A percentile compares a stretch with the other conserved stretches of the same genome.
phyloP scores from a whole-genome alignment of 164 flowering plant genomes.

The Vitis labrusca region DNA sequence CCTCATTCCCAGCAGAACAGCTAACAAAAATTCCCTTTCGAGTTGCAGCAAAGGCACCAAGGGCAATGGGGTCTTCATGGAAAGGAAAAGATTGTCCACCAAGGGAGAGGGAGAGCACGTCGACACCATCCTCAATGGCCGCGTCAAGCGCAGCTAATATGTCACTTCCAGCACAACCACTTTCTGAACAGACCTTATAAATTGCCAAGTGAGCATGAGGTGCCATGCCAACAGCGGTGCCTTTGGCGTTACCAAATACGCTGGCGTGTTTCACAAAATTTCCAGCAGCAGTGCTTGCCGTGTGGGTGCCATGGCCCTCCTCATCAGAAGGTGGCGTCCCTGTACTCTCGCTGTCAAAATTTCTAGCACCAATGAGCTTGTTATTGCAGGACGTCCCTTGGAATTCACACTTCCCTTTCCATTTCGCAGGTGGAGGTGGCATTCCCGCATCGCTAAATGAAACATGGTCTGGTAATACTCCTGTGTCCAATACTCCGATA shows the following conservation, averaged over 20 bases:
- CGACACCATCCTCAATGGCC: conserved; percentile 34
- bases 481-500: conserved; percentile 41
- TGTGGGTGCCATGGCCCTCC: conserved; percentile 30
- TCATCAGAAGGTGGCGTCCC: conserved; percentile 15
- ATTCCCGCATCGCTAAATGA: conserved; percentile 38
- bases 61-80: conserved; percentile 4
- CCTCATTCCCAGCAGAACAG: conserved; percentile 30
- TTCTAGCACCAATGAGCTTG: conserved; percentile 30
- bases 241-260: conserved; percentile 21
- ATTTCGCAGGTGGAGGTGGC: conserved; percentile 46
- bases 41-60: conserved; percentile 28
- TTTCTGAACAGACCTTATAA: conserved; percentile 23
- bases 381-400: conserved; percentile 15
- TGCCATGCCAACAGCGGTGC: conserved; percentile 31
- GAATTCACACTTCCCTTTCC: conserved; percentile 34
- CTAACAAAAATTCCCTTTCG: conserved; percentile 30
- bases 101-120: conserved; percentile 29
- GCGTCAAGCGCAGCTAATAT: conserved; percentile 32
- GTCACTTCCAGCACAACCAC: conserved; percentile 8
- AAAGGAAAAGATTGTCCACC: conserved; percentile 15
- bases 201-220: conserved; percentile 33
- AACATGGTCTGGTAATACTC: conserved; percentile 33
- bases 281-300: conserved; percentile 33
- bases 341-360: background rate
- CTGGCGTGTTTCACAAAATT: conserved; percentile 18